A percentile compares a stretch with the other conserved stretches of the same genome.
Evolutionary conservation across 352 stramenopile genomes (phyloP).

Genomic region (Phytophthora vignae): DNA sequence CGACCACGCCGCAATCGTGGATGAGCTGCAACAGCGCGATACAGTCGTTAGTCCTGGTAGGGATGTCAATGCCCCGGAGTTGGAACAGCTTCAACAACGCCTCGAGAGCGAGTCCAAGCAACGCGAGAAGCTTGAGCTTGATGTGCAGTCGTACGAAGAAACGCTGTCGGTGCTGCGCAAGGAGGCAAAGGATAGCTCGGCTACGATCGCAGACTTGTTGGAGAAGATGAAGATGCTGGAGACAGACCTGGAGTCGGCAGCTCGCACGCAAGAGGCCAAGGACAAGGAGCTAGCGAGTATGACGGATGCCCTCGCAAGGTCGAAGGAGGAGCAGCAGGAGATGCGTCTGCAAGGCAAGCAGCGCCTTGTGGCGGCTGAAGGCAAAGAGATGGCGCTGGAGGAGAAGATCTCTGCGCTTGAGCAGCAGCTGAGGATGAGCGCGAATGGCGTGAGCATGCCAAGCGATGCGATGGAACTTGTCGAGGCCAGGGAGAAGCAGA

Average conservation of each 20-base stretch:
- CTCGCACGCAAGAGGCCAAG: conserved; percentile 32
- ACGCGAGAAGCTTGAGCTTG: conserved; percentile 58
- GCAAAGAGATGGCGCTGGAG: conserved; percentile 45
- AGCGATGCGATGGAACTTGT: conserved; percentile 21
- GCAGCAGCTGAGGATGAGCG: conserved; percentile 39
- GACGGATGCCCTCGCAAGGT: conserved; percentile 37
- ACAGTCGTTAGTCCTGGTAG: neutral
- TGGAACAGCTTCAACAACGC: conserved; percentile 43
- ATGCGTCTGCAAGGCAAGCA: conserved; percentile 71
- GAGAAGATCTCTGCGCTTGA: conserved; percentile 50
- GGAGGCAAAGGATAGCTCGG: conserved; percentile 60
- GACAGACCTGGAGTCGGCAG: conserved; percentile 27
- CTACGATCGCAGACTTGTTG: conserved; percentile 43
- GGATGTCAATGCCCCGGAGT: conserved; percentile 9
- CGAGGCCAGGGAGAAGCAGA: conserved; percentile 24
- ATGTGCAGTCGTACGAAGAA: conserved; percentile 77
- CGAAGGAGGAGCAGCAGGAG: conserved; percentile 65
- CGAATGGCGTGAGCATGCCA: conserved; percentile 19
- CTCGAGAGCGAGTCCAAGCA: conserved; percentile 50
- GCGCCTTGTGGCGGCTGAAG: conserved; percentile 50
- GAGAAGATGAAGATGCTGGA: conserved; percentile 54
- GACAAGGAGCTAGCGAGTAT: conserved; percentile 50
- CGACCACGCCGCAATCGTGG: conserved; percentile 17
- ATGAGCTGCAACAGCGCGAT: conserved; percentile 19
- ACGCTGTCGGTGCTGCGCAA: conserved; percentile 57